Percentiles rank a stretch among this genome's conserved stretches.
phyloP scores from a whole-genome alignment of 306 rosid genomes.

The Cucurbita pepo region DNA sequence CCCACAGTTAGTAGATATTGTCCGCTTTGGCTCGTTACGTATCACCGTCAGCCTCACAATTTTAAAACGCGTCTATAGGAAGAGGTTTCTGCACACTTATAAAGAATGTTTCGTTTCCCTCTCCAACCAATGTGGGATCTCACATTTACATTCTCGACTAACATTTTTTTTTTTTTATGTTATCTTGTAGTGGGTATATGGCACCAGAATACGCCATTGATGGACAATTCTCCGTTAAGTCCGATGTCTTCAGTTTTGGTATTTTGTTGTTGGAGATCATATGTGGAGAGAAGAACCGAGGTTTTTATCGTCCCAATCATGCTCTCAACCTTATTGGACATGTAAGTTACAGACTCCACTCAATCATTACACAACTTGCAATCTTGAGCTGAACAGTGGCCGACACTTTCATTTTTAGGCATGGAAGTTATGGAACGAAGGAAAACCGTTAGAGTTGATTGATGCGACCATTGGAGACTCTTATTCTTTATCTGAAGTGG shows the following conservation, averaged over 20 bases:
- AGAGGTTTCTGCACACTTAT: no score
- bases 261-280: conserved; percentile 32
- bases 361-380: not conserved
- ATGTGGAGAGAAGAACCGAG: conserved; percentile 28
- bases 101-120: no score
- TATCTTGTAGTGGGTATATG: conserved; percentile 38
- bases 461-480: conserved; percentile 12
- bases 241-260: conserved; percentile 46
- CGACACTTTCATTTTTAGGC: conserved; percentile 4
- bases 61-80: no score
- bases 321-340: conserved; percentile 32
- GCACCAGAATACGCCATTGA: conserved; percentile 39
- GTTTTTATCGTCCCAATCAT: conserved; percentile 13
- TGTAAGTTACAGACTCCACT: conserved; percentile 12
- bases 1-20: no score
- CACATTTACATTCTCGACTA: not conserved
- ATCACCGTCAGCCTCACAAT: no score
- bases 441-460: conserved; percentile 13
- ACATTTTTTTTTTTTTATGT: not conserved
- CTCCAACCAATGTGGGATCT: no score
- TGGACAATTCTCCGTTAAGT: conserved; percentile 38
- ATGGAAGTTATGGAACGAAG: conserved; percentile 18
- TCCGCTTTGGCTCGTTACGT: no score
- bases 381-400: not conserved
- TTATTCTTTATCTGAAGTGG: conserved; percentile 2